Conservation (phyloP, 129 eudicot genomes). For the Flaveria ramosissima region DNA sequence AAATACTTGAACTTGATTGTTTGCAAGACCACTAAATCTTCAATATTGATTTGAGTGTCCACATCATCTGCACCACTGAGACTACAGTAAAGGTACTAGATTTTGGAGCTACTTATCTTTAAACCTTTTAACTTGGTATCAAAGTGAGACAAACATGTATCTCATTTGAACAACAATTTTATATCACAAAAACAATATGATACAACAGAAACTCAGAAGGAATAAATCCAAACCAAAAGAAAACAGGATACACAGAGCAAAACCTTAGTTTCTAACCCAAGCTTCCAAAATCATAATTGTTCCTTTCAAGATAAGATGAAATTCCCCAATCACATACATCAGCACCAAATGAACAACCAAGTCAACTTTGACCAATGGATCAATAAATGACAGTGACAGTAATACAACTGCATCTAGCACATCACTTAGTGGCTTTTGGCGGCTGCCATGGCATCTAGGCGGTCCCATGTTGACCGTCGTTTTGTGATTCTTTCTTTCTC, state of each 20-base stretch:
- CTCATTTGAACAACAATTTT: slow-evolving; percentile 20
- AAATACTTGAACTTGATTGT: too few species aligned
- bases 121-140: too few species aligned
- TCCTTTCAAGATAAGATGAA: neutral
- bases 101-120: too few species aligned
- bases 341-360: neutral
- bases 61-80: too few species aligned
- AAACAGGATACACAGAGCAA: slow-evolving; percentile 19
- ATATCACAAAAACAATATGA: slow-evolving; percentile 30
- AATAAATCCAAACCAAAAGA: slow-evolving; percentile 11
- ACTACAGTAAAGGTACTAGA: too few species aligned
- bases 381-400: slow-evolving; percentile 6
- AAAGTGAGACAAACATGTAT: neutral
- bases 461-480: slow-evolving; percentile 49
- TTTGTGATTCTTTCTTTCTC: slow-evolving; percentile 40
- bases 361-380: slow-evolving; percentile 18
- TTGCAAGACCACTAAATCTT: too few species aligned
- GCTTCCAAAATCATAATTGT: neutral
- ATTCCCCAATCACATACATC: neutral
- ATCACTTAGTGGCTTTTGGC: slow-evolving; percentile 37
- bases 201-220: slow-evolving; percentile 1
- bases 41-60: neutral
- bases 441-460: slow-evolving; percentile 52
- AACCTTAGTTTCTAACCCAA: slow-evolving; percentile 19
- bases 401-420: slow-evolving; percentile 26